A percentile compares a stretch with the other conserved stretches of the same genome.
phyloP scores from a whole-genome alignment of 768 basidiomycete species.

The Mycena haematopus region DNA sequence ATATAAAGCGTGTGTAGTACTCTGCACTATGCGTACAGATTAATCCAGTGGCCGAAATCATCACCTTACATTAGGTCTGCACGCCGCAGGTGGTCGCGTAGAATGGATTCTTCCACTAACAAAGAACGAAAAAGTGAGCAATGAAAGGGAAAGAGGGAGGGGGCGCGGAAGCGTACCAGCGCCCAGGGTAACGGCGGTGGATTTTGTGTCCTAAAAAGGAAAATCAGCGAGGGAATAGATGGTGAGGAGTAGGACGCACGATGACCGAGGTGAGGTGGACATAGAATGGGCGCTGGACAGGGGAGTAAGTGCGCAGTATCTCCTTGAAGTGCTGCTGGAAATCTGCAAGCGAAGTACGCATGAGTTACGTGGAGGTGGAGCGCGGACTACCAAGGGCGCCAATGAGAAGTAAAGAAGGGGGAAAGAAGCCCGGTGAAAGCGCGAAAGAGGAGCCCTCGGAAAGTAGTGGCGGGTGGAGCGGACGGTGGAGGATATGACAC shows the following conservation, averaged over 20 bases:
- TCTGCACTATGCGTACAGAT: neutral
- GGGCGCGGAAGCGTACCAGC: constrained; percentile 53
- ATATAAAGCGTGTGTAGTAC: neutral
- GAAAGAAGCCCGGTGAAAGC: neutral
- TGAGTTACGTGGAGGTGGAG: neutral
- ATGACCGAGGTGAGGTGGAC: constrained; percentile 80
- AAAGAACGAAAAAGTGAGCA: constrained; percentile 12
- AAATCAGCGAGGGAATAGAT: constrained; percentile 16
- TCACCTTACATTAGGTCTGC: constrained; percentile 67
- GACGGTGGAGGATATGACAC: neutral
- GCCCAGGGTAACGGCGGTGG: constrained; percentile 73
- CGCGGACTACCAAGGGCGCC: neutral
- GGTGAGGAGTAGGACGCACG: constrained; percentile 49
- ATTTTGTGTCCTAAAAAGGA: constrained; percentile 66
- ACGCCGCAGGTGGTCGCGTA: constrained; percentile 71
- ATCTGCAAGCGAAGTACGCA: constrained; percentile 47
- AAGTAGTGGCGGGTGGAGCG: neutral
- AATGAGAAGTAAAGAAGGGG: neutral
- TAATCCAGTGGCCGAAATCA: neutral
- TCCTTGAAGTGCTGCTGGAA: constrained; percentile 85
- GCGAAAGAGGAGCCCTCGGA: neutral
- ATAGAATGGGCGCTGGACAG: constrained; percentile 69
- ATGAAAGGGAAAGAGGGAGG: constrained; percentile 5
- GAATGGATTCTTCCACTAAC: constrained; percentile 73
- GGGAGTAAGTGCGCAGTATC: constrained; percentile 66